Evolutionary conservation across 441 rosid species (phyloP), one percentile per base, ranked within the genome.

Genomic region (Euphorbia celastroides): DNA sequence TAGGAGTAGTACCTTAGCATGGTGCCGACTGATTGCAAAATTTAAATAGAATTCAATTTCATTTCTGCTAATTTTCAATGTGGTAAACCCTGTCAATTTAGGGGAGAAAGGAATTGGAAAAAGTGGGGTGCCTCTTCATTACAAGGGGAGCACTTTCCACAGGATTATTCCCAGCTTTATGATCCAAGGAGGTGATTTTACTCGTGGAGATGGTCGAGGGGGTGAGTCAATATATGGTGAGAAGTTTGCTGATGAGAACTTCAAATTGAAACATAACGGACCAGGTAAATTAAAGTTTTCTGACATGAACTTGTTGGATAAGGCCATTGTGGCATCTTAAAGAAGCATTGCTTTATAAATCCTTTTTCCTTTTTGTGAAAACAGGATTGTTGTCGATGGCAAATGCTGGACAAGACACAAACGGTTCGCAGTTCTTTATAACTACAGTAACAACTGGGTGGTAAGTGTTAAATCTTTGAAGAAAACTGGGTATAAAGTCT

Each of bases 171-270:
- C 98, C 7, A 84, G 83, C 78, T 91, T 93, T 76, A 93, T 93
- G 98, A 69, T 89, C 22, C 97, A 93, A 44, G 97, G 97, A 32
- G 98, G 98, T 65, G 98, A 93, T 63, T 89, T 93, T 50, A 90
- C 96, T 0, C 89, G 61, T 23, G 95, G 96, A 0, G 89, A 89
- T 34, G 98, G 98, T 63, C 81, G 85, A 74, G 98, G 97, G 42
- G 97, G 98, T 51, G 98, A 93, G 72, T 91, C 98, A 0, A 88
- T 93, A 72, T 93, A 89, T 17, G 98, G 98, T 42, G 85, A 80
- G 77, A 88, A 87, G 83, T 93, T 93, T 82, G 79, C 83, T 7
- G 92, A 91, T 70, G 97, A 91, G 69, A 91, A 89, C 64, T 91
- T 93, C 84, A 84, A 86, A 79, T 68, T 93, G 64, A 89, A 88